A percentile compares a stretch with the other conserved stretches of the same genome.
Evolutionary conservation across 2,329 filamentous ascomycete species (phyloP).

Genomic region (Hymenoscyphus fructigenus): DNA sequence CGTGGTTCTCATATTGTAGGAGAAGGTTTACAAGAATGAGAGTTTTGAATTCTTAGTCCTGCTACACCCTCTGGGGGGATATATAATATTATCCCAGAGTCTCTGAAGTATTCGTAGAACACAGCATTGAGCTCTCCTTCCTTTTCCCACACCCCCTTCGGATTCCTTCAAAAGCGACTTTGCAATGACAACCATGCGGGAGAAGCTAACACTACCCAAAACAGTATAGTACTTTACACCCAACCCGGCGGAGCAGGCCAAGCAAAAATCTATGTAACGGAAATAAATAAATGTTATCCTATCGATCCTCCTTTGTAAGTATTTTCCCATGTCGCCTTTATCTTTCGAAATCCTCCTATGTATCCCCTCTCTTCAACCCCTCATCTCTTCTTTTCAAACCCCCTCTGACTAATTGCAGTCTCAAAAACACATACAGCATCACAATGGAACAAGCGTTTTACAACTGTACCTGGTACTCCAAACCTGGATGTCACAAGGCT

Average conservation of each 20-base stretch:
- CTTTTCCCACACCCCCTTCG: no score
- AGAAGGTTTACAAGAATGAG: no score
- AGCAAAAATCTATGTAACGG: background rate
- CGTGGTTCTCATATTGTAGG: no score
- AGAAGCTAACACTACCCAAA: background rate
- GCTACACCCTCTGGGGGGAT: no score
- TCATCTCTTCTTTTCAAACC: background rate
- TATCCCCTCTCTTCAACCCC: background rate
- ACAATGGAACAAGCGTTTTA: background rate
- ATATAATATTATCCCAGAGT: no score
- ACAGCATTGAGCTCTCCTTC: no score
- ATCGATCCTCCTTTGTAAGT: background rate
- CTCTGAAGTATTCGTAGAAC: background rate
- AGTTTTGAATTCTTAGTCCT: no score
- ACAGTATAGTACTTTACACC: background rate
- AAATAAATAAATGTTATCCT: background rate
- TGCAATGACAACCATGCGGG: background rate
- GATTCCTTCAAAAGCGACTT: background rate
- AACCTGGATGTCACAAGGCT: background rate
- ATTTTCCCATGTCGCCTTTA: background rate
- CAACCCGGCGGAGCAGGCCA: background rate
- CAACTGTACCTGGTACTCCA: background rate
- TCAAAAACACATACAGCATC: background rate
- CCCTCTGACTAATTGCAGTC: background rate
- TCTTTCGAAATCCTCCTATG: no score